Percentiles rank a stretch among this genome's conserved stretches.
These are phyloP conservation scores for Tulasnella sp. DNA, from an alignment of 768 basidiomycete species.

Conservation along the genomic window DNA sequence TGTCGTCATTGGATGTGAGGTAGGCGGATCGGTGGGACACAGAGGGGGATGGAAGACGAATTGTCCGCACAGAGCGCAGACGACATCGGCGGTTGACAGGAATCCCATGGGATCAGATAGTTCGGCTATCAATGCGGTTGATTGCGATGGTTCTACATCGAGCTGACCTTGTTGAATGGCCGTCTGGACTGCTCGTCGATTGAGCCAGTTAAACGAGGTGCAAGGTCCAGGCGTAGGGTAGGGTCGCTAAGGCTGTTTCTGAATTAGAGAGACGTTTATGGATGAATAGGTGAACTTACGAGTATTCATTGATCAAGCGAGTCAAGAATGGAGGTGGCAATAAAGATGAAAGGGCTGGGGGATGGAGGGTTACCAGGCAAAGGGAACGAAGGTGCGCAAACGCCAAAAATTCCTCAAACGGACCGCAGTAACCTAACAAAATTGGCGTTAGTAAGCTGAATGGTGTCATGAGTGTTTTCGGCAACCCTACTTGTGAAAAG, in stretches of 20 bases:
- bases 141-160: conserved; percentile 72
- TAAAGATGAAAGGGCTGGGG: conserved; percentile 62
- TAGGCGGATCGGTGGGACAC: conserved; percentile 20
- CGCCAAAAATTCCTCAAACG: conserved; percentile 66
- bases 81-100: conserved; percentile 32
- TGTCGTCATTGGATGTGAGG: conserved; percentile 27
- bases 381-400: conserved; percentile 66
- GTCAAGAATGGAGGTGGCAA: conserved; percentile 65
- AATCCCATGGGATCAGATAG: neutral
- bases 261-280: too few species aligned
- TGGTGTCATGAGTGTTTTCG: too few species aligned
- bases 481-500: conserved; percentile 55
- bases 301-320: conserved; percentile 66
- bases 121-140: conserved; percentile 45
- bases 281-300: conserved; percentile 48
- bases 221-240: conserved; percentile 82
- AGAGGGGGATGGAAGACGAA: too few species aligned
- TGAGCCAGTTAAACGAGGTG: conserved; percentile 88
- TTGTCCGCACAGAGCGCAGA: conserved; percentile 70
- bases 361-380: conserved; percentile 44
- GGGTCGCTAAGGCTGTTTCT: conserved; percentile 52
- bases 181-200: conserved; percentile 63
- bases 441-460: too few species aligned
- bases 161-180: conserved; percentile 84
- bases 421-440: too few species aligned